Evolutionary conservation across 129 eudicot genomes (phyloP).

Genomic region (Ambrosia trifida): DNA sequence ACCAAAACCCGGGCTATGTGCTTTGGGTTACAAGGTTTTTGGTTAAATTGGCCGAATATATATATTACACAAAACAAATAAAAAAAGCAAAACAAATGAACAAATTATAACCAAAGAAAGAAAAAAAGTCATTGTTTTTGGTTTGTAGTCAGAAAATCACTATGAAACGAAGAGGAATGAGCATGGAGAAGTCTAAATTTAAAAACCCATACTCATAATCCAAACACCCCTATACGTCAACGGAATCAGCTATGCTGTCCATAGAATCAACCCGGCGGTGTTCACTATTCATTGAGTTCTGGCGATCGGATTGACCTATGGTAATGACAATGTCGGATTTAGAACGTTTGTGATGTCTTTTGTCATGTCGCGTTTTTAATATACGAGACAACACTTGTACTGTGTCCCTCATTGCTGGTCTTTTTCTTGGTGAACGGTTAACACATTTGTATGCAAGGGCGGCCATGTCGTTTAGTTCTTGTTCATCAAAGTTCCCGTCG

Average conservation of each 20-base stretch:
- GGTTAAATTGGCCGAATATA: conserved; percentile 30
- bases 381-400: conserved; percentile 69
- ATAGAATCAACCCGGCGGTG: conserved; percentile 63
- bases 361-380: conserved; percentile 47
- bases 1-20: conserved; percentile 27
- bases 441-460: conserved; percentile 84
- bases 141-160: conserved; percentile 7
- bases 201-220: not conserved
- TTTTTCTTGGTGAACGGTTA: conserved; percentile 55
- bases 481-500: conserved; percentile 66
- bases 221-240: conserved; percentile 44
- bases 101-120: not conserved
- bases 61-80: conserved; percentile 28
- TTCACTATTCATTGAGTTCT: conserved; percentile 40
- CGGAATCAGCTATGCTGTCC: conserved; percentile 66
- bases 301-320: conserved; percentile 42
- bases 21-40: conserved; percentile 34
- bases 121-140: conserved; percentile 13
- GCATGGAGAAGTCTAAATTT: not conserved
- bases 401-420: conserved; percentile 87
- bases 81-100: conserved; percentile 15
- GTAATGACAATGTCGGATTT: conserved; percentile 45
- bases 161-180: not conserved
- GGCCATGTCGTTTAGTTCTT: conserved; percentile 76
- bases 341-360: conserved; percentile 48